Percentiles rank a stretch among this genome's conserved stretches.
Evolutionary conservation across 2,329 filamentous ascomycete genomes (phyloP).

Genomic region (Colletotrichum agaves): DNA sequence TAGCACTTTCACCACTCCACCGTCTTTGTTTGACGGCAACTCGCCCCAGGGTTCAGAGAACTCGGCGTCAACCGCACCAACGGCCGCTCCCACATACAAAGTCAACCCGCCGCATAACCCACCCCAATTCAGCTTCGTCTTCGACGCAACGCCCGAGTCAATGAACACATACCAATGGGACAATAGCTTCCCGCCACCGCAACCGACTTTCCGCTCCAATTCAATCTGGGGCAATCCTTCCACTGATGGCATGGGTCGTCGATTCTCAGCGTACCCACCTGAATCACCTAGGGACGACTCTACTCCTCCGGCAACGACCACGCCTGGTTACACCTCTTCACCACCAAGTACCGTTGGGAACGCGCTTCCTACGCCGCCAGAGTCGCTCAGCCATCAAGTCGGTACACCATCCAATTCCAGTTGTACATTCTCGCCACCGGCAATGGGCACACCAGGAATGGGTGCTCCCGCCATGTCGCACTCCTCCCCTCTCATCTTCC

Average conservation of each 20-base stretch:
- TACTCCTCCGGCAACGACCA: constrained; percentile 46
- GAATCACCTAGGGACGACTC: constrained; percentile 56
- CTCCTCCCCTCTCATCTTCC: constrained; percentile 43
- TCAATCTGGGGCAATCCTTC: constrained; percentile 73
- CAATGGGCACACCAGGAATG: constrained; percentile 31
- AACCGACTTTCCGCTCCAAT: constrained; percentile 71
- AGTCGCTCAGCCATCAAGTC: constrained; percentile 47
- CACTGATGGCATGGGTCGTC: constrained; percentile 63
- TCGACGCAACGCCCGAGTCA: constrained; percentile 66
- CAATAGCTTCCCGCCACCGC: constrained; percentile 52
- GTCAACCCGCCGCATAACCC: constrained; percentile 61
- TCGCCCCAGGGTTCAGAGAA: constrained; percentile 57
- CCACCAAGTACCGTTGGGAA: constrained; percentile 36
- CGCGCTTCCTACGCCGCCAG: constrained; percentile 56
- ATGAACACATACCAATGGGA: constrained; percentile 59
- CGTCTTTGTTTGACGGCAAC: constrained; percentile 60
- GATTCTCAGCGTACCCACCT: constrained; percentile 73
- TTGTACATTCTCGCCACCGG: constrained; percentile 27
- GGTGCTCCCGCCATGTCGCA: constrained; percentile 42
- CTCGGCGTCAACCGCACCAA: constrained; percentile 46
- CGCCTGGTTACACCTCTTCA: constrained; percentile 39
- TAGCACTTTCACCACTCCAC: constrained; percentile 55
- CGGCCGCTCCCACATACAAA: constrained; percentile 51
- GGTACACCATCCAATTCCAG: constrained; percentile 25
- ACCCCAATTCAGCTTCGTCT: constrained; percentile 69